Evolutionary conservation across 345 rosid genomes (phyloP).

Genomic region (Clarkia xantiana): DNA sequence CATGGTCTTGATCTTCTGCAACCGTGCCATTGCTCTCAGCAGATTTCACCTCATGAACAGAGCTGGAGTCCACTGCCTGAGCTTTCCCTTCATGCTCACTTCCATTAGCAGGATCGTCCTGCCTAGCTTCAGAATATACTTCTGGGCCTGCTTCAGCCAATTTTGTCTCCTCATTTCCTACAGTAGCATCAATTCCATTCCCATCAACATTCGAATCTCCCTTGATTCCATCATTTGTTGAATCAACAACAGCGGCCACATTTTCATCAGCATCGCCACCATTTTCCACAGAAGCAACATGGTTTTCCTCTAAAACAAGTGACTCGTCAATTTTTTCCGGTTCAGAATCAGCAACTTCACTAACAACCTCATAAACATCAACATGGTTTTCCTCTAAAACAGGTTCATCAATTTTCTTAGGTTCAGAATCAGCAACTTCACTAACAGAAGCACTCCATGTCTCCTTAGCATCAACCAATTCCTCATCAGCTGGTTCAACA

Average conservation of each 20-base stretch:
- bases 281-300: not conserved
- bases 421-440: slow-evolving; percentile 18
- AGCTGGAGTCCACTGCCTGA: slow-evolving; percentile 7
- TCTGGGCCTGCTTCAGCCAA: slow-evolving; percentile 9
- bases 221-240: not conserved
- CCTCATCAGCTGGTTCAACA: slow-evolving; percentile 7
- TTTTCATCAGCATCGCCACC: not conserved
- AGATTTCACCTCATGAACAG: slow-evolving; percentile 9
- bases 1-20: slow-evolving; percentile 3
- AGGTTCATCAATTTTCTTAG: slow-evolving; percentile 15
- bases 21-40: slow-evolving; percentile 8
- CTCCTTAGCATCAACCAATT: slow-evolving; percentile 20
- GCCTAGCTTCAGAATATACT: slow-evolving; percentile 16
- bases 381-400: slow-evolving; percentile 24
- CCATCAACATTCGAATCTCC: slow-evolving; percentile 1
- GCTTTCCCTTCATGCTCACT: slow-evolving; percentile 16
- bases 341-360: not conserved
- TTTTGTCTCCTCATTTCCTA: slow-evolving; percentile 3
- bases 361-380: slow-evolving; percentile 6
- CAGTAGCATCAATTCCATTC: not conserved
- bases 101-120: slow-evolving; percentile 16
- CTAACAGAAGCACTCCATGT: slow-evolving; percentile 22
- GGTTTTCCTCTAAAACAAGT: slow-evolving; percentile 3
- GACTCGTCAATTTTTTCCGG: not conserved
- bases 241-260: not conserved